Percentiles rank a stretch among this genome's conserved stretches.
Evolutionary conservation across 164 flowering plant species (phyloP).

Genomic region (Echeveria elegans): DNA sequence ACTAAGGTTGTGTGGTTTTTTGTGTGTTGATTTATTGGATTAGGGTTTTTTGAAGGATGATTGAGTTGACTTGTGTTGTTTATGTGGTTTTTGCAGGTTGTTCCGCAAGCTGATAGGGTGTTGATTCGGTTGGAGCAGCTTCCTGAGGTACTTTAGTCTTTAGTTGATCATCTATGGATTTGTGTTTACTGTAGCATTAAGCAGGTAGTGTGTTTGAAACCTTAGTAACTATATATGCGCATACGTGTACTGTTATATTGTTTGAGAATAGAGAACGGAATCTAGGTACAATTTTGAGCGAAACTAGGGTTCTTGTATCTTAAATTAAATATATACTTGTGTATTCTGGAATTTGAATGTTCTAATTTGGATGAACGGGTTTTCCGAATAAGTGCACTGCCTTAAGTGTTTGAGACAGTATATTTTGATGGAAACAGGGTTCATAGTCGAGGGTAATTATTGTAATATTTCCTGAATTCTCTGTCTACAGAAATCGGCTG

Average conservation of each 20-base stretch:
- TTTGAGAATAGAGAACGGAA: not conserved
- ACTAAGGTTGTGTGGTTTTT: constrained; percentile 40
- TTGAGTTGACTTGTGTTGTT: too few relatives aligned
- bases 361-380: not conserved
- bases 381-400: too few relatives aligned
- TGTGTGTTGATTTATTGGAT: not conserved
- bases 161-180: too few relatives aligned
- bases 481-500: constrained; percentile 76
- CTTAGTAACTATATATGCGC: too few relatives aligned
- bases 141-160: constrained; percentile 81
- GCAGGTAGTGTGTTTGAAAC: too few relatives aligned
- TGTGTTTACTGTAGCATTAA: too few relatives aligned
- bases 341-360: not conserved
- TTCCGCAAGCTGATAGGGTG: constrained; percentile 81
- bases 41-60: not conserved
- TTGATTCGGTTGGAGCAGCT: constrained; percentile 69
- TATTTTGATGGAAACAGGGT: not conserved
- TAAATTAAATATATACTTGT: not conserved
- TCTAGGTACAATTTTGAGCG: not conserved
- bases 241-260: not conserved
- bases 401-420: too few relatives aligned
- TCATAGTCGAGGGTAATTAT: not conserved
- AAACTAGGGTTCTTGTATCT: not conserved
- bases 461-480: constrained; percentile 7
- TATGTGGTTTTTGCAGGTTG: constrained; percentile 6